Evolutionary conservation across 2,329 filamentous ascomycete genomes (phyloP).

Genomic region (Phaeosphaeriaceae sp.): DNA sequence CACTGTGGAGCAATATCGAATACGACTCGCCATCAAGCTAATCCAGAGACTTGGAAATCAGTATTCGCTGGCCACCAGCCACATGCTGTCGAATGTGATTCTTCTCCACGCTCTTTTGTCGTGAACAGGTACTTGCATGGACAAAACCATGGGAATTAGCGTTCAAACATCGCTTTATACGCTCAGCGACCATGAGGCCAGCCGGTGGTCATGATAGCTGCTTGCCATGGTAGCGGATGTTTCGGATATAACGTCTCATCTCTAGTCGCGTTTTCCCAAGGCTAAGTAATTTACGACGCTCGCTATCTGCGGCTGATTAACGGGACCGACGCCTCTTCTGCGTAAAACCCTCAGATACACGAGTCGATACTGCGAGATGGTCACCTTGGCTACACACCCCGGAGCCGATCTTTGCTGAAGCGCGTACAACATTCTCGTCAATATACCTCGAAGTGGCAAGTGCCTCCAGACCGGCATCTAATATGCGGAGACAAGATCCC

Average conservation of each 20-base stretch:
- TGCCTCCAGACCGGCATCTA: background rate
- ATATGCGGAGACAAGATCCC: background rate
- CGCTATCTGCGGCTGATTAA: constrained; percentile 19
- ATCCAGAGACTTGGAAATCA: background rate
- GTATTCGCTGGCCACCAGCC: background rate
- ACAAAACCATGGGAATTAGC: background rate
- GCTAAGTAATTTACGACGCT: constrained; percentile 20
- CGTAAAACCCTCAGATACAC: constrained; percentile 24
- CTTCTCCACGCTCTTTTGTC: background rate
- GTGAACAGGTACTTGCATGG: background rate
- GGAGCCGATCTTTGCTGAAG: constrained; percentile 1
- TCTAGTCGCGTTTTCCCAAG: constrained; percentile 7
- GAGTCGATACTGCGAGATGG: background rate
- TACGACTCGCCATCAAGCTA: constrained; percentile 6
- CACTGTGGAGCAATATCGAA: constrained; percentile 12
- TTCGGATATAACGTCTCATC: constrained; percentile 37
- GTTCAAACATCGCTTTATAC: background rate
- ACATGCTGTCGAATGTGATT: too few relatives aligned
- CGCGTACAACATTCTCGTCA: constrained; percentile 7
- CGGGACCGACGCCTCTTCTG: constrained; percentile 16
- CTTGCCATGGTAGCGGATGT: constrained; percentile 8
- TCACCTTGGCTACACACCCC: constrained; percentile 5
- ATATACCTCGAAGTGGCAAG: constrained; percentile 8
- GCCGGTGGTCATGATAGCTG: background rate
- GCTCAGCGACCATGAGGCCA: background rate